Base-by-base conservation (phyloP, 768 basidiomycete species). In the Brasilioporus rufonigricans region DNA sequence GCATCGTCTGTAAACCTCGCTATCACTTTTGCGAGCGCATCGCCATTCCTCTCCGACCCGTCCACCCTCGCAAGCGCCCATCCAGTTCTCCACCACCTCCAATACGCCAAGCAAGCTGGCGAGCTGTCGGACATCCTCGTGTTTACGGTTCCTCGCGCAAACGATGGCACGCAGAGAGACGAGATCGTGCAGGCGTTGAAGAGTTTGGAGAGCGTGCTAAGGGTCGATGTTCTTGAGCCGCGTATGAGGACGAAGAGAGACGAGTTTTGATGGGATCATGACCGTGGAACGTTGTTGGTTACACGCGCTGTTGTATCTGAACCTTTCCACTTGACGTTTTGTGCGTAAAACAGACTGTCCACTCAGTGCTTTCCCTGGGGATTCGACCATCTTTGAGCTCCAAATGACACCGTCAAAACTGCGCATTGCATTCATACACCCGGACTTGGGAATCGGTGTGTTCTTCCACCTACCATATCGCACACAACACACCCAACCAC, bases 381-480 rank as follows among this genome's bases (percentile, higher is more conserved):
- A 16, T 26, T 14, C 11, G 43, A 3, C 10, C 14, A 18, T 26
- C 40, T 19, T 26, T 5, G 29, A 11, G n/a, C n/a, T 18, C 24
- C 36, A 11, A 39, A 57, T 57, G 53, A 40, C 39, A 6, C 31
- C 53, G 45, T 41, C 55, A 2, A 70, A 68, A 36, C 44, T 85
- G 47, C 76, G 77, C 31, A 74, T 97, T 56, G 93, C 91, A 5
- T 93, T 97, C 71, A 78, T 97, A 51, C 95, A 98, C 67, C 95
- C 95, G 32, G 95, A 98, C 75, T 77, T 98, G 5, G 95, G 95
- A 53, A 94, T 98, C 48, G 95, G 94, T 93, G 61, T 41, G 69
- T 62, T 21, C 24, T 24, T 19, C 6, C 7, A 7, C 27, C 31
- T 44, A 23, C 36, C 11, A 14, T 6, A 35, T 12, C 12, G 40